phyloP scores from a whole-genome alignment of 345 rosid genomes.

The Lumnitzera racemosa region DNA sequence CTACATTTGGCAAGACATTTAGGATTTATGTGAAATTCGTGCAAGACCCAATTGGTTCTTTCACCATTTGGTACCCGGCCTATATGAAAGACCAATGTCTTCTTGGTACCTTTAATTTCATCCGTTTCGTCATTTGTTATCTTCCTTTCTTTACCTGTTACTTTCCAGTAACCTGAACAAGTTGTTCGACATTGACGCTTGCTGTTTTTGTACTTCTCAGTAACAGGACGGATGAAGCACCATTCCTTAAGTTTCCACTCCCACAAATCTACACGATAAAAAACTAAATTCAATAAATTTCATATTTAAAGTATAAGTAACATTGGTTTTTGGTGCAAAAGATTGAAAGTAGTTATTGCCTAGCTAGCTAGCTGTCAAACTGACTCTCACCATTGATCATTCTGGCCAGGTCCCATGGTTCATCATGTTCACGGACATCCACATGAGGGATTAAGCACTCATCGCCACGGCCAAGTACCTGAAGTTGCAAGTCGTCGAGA shows the following conservation, averaged over 20 bases:
- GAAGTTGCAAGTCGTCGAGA: too few relatives aligned
- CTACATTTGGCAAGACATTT: conserved; percentile 8
- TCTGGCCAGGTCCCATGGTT: too few relatives aligned
- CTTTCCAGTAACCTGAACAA: conserved; percentile 23
- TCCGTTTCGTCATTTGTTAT: conserved; percentile 9
- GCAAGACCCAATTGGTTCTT: conserved; percentile 21
- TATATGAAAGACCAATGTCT: conserved; percentile 30
- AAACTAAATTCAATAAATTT: too few relatives aligned
- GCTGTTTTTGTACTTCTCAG: conserved; percentile 18
- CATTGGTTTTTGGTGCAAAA: too few relatives aligned
- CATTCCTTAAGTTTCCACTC: conserved; percentile 5
- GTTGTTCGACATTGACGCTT: conserved; percentile 11
- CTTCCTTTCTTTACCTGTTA: conserved; percentile 23
- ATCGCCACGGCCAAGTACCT: too few relatives aligned
- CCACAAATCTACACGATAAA: too few relatives aligned
- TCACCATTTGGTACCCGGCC: conserved; percentile 2
- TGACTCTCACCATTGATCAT: too few relatives aligned
- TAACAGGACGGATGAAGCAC: conserved; percentile 31
- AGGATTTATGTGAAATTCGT: conserved; percentile 18
- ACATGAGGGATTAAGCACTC: too few relatives aligned
- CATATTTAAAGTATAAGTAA: too few relatives aligned
- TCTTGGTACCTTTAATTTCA: conserved; percentile 27
- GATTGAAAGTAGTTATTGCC: too few relatives aligned
- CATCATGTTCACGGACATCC: too few relatives aligned
- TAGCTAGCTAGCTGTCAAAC: too few relatives aligned